Base-by-base conservation (phyloP, 352 stramenopile species). In the Phytophthora agathidicida region DNA sequence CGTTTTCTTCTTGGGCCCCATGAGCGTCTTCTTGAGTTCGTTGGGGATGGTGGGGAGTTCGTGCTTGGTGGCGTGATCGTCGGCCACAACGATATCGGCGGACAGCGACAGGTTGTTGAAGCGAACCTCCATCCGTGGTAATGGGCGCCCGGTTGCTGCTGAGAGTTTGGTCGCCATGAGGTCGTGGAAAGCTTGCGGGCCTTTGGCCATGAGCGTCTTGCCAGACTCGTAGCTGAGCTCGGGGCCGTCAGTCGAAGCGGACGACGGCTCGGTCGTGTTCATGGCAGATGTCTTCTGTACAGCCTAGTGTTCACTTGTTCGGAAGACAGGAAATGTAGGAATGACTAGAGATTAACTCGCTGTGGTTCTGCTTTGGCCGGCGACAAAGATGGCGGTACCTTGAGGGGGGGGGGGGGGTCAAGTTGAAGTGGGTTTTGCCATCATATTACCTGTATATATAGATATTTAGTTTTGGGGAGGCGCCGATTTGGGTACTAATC, bases 21-120 rank as follows among this genome's bases (percentile, higher is more conserved):
- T 55, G 9, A 71, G 38, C 0, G 33, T 35, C 28, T 71, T 70
- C 55, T 74, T 74, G 37, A 77, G 45, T 24, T 72, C 54, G 20
- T 50, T 50, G 9, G 49, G 49, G 37, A 59, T 49, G 1, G 49
- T 59, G 1, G 49, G 49, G 4, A 59, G 49, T 8, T 59, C 49
- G 49, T 59, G 50, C 27, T 49, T 59, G 28, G 37, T 59, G 17
- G 37, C 37, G 22, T 50, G 49, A 20, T 59, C 49, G 9, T 59
- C 49, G 10, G 49, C 49, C 9, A 59, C 49, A 6, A 50, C 28
- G 28, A 59, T 59, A 37, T 59, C 49, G 38, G 37, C 37, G 3
- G 37, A 42, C 10, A 59, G 49, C 6, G 49, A 59, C 37, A 59
- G 11, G 27, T 59, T 59, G 49, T 28, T 50, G 49, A 26, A 59